Conservation (phyloP, 2,329 filamentous ascomycete genomes). For the Cladobotryum mycophilum region DNA sequence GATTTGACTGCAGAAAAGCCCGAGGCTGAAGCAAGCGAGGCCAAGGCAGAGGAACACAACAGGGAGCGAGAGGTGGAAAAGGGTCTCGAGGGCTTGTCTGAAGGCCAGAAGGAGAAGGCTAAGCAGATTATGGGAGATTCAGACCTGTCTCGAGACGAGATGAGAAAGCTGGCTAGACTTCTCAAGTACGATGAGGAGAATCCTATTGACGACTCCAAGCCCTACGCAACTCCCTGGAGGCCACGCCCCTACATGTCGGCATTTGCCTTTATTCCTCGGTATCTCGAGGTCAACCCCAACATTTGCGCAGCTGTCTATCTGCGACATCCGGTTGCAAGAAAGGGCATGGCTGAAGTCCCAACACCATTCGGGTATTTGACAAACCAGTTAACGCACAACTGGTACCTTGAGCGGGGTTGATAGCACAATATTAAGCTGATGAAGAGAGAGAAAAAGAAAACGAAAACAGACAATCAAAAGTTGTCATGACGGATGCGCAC, state of each 20-base stretch:
- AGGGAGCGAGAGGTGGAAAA: slow-evolving; percentile 28
- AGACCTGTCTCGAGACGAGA: slow-evolving; percentile 42
- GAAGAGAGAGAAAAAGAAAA: background rate
- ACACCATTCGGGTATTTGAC: slow-evolving; percentile 68
- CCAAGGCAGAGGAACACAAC: slow-evolving; percentile 18
- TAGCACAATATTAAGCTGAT: background rate
- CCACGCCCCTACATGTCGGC: slow-evolving; percentile 82
- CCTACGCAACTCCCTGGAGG: slow-evolving; percentile 86
- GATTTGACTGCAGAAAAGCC: slow-evolving; percentile 14
- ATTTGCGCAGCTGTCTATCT: slow-evolving; percentile 94
- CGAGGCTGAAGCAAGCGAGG: slow-evolving; percentile 15
- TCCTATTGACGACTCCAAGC: slow-evolving; percentile 67
- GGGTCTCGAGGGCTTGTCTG: slow-evolving; percentile 28
- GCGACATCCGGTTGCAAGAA: slow-evolving; percentile 83
- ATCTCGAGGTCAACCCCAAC: slow-evolving; percentile 96
- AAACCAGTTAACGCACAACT: slow-evolving; percentile 83
- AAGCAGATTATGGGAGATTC: slow-evolving; percentile 27
- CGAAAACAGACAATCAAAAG: background rate
- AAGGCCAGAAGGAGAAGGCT: slow-evolving; percentile 28
- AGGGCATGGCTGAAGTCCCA: slow-evolving; percentile 74
- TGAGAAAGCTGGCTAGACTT: slow-evolving; percentile 46
- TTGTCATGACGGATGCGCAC: background rate
- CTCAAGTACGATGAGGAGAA: slow-evolving; percentile 65
- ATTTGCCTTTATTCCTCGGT: slow-evolving; percentile 91
- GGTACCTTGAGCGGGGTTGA: slow-evolving; percentile 82